Evolutionary conservation across 1,139 yeast genomes (phyloP).

Genomic region (Pichia sp.): DNA sequence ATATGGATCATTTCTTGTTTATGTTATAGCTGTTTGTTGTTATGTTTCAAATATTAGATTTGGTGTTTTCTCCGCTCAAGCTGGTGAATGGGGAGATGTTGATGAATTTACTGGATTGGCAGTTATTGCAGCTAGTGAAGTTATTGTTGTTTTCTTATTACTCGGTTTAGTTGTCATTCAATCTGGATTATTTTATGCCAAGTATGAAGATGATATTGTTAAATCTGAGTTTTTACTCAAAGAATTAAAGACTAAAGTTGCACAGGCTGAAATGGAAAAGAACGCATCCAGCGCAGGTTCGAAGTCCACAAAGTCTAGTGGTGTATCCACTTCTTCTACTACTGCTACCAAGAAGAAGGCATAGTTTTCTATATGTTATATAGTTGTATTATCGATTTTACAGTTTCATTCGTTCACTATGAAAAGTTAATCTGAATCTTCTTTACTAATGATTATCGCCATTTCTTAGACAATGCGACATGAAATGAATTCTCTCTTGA

Average conservation of each 20-base stretch:
- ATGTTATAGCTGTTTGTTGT: constrained; percentile 65
- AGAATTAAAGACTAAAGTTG: constrained; percentile 29
- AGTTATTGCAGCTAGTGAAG: constrained; percentile 85
- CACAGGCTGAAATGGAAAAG: constrained; percentile 19
- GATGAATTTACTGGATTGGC: constrained; percentile 79
- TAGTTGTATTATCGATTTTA: neutral
- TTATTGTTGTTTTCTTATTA: constrained; percentile 65
- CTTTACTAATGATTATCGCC: neutral
- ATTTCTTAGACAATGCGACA: neutral
- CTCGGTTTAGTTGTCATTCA: constrained; percentile 78
- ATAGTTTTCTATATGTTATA: neutral
- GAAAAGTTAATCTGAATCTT: neutral
- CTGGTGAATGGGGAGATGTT: constrained; percentile 91
- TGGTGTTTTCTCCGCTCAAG: constrained; percentile 64
- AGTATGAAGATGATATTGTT: constrained; percentile 60
- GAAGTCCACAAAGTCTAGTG: constrained; percentile 13
- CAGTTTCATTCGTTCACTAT: neutral
- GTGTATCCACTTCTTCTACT: constrained; percentile 4
- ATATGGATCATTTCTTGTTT: constrained; percentile 72
- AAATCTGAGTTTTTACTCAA: constrained; percentile 40
- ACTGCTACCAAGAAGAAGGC: neutral
- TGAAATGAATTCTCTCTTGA: neutral
- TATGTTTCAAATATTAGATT: constrained; percentile 82
- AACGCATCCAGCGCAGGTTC: neutral
- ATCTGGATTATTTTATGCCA: constrained; percentile 86